Conservation (phyloP, 805 yeast genomes). For the Zygosaccharomyces bailii region DNA sequence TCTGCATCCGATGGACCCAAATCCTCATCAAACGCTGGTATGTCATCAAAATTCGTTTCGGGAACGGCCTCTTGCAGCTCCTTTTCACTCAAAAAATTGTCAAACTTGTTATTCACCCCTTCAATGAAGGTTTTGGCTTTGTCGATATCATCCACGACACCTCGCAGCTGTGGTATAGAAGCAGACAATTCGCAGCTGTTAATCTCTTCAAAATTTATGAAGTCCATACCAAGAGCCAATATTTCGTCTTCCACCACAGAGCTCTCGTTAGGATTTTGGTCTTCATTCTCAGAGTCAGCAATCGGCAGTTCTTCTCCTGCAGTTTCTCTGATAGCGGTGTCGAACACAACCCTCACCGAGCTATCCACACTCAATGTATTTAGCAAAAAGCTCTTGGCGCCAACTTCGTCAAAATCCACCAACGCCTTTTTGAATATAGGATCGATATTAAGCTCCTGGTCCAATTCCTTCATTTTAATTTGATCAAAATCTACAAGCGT, state of each 20-base stretch:
- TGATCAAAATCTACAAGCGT: slow-evolving; percentile 51
- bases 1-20: slow-evolving; percentile 5
- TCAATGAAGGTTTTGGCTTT: slow-evolving; percentile 48
- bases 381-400: slow-evolving; percentile 64
- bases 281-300: slow-evolving; percentile 15
- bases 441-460: slow-evolving; percentile 63
- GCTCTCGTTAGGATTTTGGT: slow-evolving; percentile 12
- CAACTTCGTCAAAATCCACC: slow-evolving; percentile 80
- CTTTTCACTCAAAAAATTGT: slow-evolving; percentile 31
- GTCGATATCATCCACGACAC: slow-evolving; percentile 52
- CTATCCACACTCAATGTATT: slow-evolving; percentile 57
- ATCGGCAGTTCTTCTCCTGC: slow-evolving; percentile 8
- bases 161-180: slow-evolving; percentile 58
- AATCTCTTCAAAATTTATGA: slow-evolving; percentile 29
- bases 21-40: slow-evolving; percentile 9
- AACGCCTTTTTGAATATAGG: slow-evolving; percentile 72
- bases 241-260: slow-evolving; percentile 32
- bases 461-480: slow-evolving; percentile 52
- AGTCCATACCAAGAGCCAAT: slow-evolving; percentile 36
- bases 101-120: slow-evolving; percentile 38
- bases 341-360: slow-evolving; percentile 59
- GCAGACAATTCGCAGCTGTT: slow-evolving; percentile 56
- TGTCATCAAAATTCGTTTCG: slow-evolving; percentile 20
- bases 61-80: slow-evolving; percentile 34
- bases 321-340: slow-evolving; percentile 44